Conservation (phyloP, 1,284 basidiomycete genomes). For the Sporisorium iseilematis-ciliati region DNA sequence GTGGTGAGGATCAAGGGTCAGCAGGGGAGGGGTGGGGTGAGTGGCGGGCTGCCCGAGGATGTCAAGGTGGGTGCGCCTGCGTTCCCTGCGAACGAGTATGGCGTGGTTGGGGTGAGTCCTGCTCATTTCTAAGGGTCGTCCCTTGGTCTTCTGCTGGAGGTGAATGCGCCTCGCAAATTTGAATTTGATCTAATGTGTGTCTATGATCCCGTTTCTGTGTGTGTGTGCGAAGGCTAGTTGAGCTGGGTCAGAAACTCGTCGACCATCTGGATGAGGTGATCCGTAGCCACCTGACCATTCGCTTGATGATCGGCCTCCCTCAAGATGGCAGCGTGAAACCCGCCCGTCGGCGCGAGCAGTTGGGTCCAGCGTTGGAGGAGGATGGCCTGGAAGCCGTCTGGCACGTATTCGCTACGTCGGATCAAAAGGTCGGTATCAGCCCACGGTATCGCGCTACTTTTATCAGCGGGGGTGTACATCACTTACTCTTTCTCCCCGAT, state of each 20-base stretch:
- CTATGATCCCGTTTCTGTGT: too few species aligned
- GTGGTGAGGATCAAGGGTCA: conserved; percentile 58
- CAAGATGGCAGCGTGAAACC: conserved; percentile 43
- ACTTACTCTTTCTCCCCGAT: conserved; percentile 62
- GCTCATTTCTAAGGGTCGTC: conserved; percentile 26
- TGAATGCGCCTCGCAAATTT: too few species aligned
- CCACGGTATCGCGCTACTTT: too few species aligned
- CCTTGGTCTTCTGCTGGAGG: too few species aligned
- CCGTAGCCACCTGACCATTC: conserved; percentile 38
- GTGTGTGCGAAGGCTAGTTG: neutral
- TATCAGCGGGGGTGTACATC: too few species aligned
- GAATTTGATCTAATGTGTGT: conserved; percentile 11
- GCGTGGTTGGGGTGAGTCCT: conserved; percentile 41
- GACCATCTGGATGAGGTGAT: conserved; percentile 40
- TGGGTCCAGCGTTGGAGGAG: conserved; percentile 46
- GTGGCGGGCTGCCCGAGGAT: conserved; percentile 38
- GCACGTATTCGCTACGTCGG: conserved; percentile 51
- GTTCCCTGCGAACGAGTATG: conserved; percentile 43
- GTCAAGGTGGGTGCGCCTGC: conserved; percentile 33
- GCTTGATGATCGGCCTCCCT: conserved; percentile 60
- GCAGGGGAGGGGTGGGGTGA: conserved; percentile 33
- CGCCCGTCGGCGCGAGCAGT: conserved; percentile 20
- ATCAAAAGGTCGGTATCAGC: neutral
- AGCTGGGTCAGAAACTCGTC: conserved; percentile 23
- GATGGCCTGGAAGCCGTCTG: conserved; percentile 18